Evolutionary conservation across 2,329 filamentous ascomycete genomes (phyloP), one percentile per base, ranked within the genome.

Genomic region (Nemania sp.): DNA sequence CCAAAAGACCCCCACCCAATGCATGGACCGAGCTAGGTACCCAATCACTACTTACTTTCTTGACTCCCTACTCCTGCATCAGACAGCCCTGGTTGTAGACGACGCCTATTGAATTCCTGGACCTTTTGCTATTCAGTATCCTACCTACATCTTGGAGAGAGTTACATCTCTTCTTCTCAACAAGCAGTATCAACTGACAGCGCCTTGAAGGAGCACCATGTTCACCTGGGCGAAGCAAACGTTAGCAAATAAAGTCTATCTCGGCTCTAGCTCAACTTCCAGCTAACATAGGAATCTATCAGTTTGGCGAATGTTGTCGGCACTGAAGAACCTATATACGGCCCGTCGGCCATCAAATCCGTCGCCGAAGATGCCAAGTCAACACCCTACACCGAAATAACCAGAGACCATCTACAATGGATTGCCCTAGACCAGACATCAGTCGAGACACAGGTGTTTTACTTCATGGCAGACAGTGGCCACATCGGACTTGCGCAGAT

Each of bases 391-490:
- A 92, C 90, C 47, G 90, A 94, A 72, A 74, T 91, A 65, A 84
- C 79, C 61, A 88, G 86, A 66, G 80, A 91, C 40, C 86, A 95
- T 71, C 74, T 96, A 68, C 89, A 86, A 77, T 99, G 94, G 94
- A 76, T 79, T 66, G 84, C 81, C 22, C 82, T 91, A 78, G 87
- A 91, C 63, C 88, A 86, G 67, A 97, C 94, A 60, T 89, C 83
- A 68, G 94, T 97, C 64, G 94, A 99, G 80, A 97, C 91, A 24
- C 89, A 97, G 77, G 91, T 83, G 59, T 99, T 97, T 77, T 99
- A 99, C 77, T 76, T 97, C 68, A 86, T 86, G 73, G 80, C 88
- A 51, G 89, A 96, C 59, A 84, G 78, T 56, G 94, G 94, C 45
- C 80, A 86, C 60, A 73, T 92, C 61, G 90, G 82, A 48, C 83